Conservation (phyloP, 1,284 basidiomycete genomes). For the Sphaerobolus stellatus region DNA sequence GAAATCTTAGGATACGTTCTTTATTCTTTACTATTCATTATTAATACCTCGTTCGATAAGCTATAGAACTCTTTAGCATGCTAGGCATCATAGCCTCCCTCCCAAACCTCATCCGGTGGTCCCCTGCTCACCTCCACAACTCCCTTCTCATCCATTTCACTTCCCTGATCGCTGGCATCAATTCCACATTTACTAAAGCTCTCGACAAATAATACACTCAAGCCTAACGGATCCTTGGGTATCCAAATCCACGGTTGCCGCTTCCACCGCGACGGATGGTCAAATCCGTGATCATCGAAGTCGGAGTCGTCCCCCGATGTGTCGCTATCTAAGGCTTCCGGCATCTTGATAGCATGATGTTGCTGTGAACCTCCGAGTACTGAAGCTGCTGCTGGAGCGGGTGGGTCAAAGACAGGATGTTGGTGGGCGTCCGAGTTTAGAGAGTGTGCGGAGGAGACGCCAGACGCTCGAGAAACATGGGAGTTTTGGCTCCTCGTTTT, state of each 20-base stretch:
- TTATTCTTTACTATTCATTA: no score
- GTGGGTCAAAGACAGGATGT: slow-evolving; percentile 22
- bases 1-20: no score
- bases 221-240: slow-evolving; percentile 57
- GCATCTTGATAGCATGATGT: no score
- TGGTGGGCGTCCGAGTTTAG: background rate
- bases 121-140: slow-evolving; percentile 52
- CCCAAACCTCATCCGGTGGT: slow-evolving; percentile 51
- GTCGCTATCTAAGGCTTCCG: slow-evolving; percentile 26
- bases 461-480: slow-evolving; percentile 40
- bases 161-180: slow-evolving; percentile 49
- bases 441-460: slow-evolving; percentile 19
- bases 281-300: slow-evolving; percentile 47
- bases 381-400: slow-evolving; percentile 28
- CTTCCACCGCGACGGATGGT: slow-evolving; percentile 62
- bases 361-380: no score
- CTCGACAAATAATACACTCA: slow-evolving; percentile 51
- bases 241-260: slow-evolving; percentile 67
- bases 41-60: no score
- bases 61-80: no score
- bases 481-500: background rate
- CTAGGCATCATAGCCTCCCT: no score
- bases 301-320: slow-evolving; percentile 30
- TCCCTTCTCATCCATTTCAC: slow-evolving; percentile 50
- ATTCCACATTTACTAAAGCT: slow-evolving; percentile 42